These are phyloP conservation scores for Catharanthus roseus DNA, from an alignment of 257 asterid genomes.

Conservation along the genomic window DNA sequence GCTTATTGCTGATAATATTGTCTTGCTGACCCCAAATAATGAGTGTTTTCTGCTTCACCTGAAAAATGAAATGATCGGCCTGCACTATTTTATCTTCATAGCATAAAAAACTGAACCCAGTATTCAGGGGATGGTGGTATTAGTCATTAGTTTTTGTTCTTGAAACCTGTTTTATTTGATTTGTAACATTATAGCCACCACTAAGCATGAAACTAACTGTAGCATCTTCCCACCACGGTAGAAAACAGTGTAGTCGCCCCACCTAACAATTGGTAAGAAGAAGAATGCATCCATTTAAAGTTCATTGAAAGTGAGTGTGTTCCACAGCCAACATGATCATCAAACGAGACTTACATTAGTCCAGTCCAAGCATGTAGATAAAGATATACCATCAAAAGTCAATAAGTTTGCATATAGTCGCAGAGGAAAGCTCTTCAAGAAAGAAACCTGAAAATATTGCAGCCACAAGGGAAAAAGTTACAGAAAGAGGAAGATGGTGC, in stretches of 20 bases:
- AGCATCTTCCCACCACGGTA: slow-evolving; percentile 89
- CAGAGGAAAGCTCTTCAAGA: slow-evolving; percentile 64
- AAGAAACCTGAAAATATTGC: slow-evolving; percentile 41
- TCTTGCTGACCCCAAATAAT: slow-evolving; percentile 60
- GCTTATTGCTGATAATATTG: slow-evolving; percentile 39
- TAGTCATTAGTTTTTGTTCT: not conserved
- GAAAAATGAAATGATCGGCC: slow-evolving; percentile 2
- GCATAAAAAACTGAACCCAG: not conserved
- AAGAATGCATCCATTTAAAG: slow-evolving; percentile 12
- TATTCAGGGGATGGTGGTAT: not conserved
- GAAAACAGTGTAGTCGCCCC: slow-evolving; percentile 70
- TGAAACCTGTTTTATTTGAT: slow-evolving; percentile 44
- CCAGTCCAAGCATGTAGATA: slow-evolving; percentile 49
- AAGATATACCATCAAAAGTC: slow-evolving; percentile 47
- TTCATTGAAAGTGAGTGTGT: not conserved
- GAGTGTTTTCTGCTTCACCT: slow-evolving; percentile 59
- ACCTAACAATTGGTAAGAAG: slow-evolving; percentile 39
- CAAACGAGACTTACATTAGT: slow-evolving; percentile 43
- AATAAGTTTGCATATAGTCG: slow-evolving; percentile 53
- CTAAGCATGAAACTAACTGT: slow-evolving; percentile 66
- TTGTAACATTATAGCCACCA: slow-evolving; percentile 62
- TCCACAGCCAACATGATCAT: not conserved
- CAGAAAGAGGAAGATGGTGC: not conserved
- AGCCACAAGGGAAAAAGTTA: not conserved
- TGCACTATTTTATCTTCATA: not conserved